Base-by-base conservation (phyloP, 2,329 filamentous ascomycete genomes). In the Geoglossum cookeanum region DNA sequence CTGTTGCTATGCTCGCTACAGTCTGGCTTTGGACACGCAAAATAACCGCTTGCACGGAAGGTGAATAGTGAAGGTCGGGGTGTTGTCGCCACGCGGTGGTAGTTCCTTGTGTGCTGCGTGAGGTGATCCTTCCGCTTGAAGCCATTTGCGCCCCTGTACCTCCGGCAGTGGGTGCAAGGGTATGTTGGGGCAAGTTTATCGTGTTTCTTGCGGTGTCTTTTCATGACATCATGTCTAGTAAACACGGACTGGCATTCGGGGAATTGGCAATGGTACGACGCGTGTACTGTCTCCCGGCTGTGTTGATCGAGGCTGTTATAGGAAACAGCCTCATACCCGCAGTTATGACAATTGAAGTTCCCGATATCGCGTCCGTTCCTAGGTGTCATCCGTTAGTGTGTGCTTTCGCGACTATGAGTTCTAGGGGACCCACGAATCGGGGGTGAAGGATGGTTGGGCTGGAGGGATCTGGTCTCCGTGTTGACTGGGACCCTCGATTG, bases 81-180 rank as follows among this genome's bases (percentile, higher is more conserved):
- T 51, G 1, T 67, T 64, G 13, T 22, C 22, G 22, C 22, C 22
- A 67, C 64, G 42, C 68, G 65, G 60, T 72, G 70, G 52, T 70
- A 71, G 0, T 65, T 64, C 1, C 61, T 62, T 17, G 71, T 60
- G 57, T 72, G 70, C 32, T 72, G 70, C 3, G 61, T 59, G 0
- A 72, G 61, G 56, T 72, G 70, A 54, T 72, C 69, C 4, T 60
- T 63, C n/a, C 70, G 66, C 30, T 62, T 65, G 57, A 72, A 72
- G 0, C 65, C 67, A 4, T 66, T 56, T 1, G 60, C 59, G 1
- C 67, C 68, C n/a, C 63, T 64, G 54, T 69, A 62, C 15, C 58
- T 64, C 52, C 62, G 68, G 60, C 69, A 71, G 44, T 65, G 64
- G 0, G 47, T 57, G 45, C 70, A 72, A 4, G 65, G 64, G 44